Conservation (phyloP, 1,139 yeast species). For the Meyerozyma guilliermondii region DNA sequence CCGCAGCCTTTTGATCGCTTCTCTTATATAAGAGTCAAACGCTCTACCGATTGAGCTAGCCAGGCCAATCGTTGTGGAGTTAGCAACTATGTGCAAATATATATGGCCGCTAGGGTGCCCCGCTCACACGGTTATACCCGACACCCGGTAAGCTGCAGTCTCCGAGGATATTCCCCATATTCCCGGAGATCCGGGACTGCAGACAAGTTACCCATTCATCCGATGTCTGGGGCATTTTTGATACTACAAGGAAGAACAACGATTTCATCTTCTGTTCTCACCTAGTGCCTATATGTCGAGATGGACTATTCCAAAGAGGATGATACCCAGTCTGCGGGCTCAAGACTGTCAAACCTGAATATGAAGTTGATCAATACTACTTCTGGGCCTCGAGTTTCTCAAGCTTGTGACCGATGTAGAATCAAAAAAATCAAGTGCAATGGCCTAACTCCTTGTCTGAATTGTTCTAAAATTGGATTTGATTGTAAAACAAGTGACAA, state of each 20-base stretch:
- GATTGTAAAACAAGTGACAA: conserved; percentile 71
- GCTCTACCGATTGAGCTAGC: conserved; percentile 3
- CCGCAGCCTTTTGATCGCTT: conserved; percentile 17
- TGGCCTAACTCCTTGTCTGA: conserved; percentile 66
- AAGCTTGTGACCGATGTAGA: conserved; percentile 78
- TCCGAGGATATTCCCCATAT: background rate
- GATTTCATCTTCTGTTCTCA: background rate
- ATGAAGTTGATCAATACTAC: conserved; percentile 38
- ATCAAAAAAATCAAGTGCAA: conserved; percentile 74
- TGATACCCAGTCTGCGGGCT: background rate
- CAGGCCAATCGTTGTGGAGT: background rate
- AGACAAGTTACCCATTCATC: background rate
- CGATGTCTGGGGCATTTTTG: conserved; percentile 1
- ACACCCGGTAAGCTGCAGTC: background rate
- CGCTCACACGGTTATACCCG: background rate
- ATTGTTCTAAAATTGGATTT: conserved; percentile 59
- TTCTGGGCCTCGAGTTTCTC: conserved; percentile 51
- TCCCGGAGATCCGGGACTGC: conserved; percentile 1
- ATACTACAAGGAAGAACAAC: background rate
- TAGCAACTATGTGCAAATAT: background rate
- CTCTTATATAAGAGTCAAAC: conserved; percentile 1
- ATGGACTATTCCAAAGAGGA: background rate
- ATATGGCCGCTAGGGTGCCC: background rate
- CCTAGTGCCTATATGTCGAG: background rate
- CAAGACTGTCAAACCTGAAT: conserved; percentile 11